These are phyloP conservation scores for Hypoxylon sp. DNA, from an alignment of 2,329 filamentous ascomycete genomes.

Conservation along the genomic window DNA sequence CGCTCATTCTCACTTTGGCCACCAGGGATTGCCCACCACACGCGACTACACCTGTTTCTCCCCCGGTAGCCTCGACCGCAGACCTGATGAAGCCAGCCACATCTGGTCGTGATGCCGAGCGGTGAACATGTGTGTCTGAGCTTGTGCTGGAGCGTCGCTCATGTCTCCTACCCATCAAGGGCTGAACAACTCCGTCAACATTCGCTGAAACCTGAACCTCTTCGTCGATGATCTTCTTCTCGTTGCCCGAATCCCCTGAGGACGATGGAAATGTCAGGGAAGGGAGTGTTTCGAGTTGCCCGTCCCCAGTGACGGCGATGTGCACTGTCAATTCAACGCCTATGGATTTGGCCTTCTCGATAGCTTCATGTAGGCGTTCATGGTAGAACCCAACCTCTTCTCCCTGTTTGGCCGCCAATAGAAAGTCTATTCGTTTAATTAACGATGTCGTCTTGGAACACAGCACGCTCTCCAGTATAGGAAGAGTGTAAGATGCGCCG, in stretches of 20 bases:
- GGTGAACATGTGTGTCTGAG: conserved; percentile 60
- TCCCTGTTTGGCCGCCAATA: conserved; percentile 66
- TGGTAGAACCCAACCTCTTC: conserved; percentile 71
- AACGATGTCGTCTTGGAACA: conserved; percentile 61
- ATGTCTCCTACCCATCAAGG: conserved; percentile 29
- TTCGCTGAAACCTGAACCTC: conserved; percentile 43
- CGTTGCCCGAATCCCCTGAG: conserved; percentile 41
- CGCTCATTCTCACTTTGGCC: conserved; percentile 67
- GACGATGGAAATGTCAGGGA: conserved; percentile 38
- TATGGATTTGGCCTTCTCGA: conserved; percentile 59
- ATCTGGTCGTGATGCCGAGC: conserved; percentile 65
- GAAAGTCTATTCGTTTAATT: conserved; percentile 67
- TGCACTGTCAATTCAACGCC: conserved; percentile 68
- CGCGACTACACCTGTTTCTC: conserved; percentile 73
- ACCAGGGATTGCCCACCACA: conserved; percentile 72
- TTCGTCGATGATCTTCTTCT: conserved; percentile 45
- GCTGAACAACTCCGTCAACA: conserved; percentile 47
- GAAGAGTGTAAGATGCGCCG: conserved; percentile 73
- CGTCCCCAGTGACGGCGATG: conserved; percentile 66
- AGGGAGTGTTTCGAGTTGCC: conserved; percentile 47
- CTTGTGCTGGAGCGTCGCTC: conserved; percentile 49
- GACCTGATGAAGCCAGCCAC: conserved; percentile 66
- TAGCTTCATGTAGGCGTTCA: conserved; percentile 63
- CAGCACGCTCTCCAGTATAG: conserved; percentile 70
- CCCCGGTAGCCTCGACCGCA: conserved; percentile 70